Evolutionary conservation across 768 basidiomycete genomes (phyloP).

Genomic region (Pleurotus citrinopileatus): DNA sequence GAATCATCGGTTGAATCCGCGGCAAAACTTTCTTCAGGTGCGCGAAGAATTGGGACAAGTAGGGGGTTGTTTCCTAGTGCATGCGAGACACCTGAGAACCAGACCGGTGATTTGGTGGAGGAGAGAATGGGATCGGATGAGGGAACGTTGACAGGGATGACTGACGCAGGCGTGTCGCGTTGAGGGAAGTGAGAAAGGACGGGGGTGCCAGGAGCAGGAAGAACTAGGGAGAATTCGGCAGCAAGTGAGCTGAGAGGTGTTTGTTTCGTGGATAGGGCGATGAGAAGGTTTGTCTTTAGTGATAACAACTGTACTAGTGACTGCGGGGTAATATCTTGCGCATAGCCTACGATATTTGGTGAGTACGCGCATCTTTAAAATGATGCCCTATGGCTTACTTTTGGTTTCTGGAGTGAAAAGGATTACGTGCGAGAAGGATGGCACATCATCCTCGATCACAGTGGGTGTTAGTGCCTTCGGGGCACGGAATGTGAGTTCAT

Average conservation of each 20-base stretch:
- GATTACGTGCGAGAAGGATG: slow-evolving; percentile 82
- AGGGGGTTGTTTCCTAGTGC: slow-evolving; percentile 72
- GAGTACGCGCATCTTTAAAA: background rate
- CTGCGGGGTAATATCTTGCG: slow-evolving; percentile 79
- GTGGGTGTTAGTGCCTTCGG: slow-evolving; percentile 72
- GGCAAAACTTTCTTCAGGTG: slow-evolving; percentile 73
- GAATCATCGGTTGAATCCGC: slow-evolving; percentile 64
- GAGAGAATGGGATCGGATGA: slow-evolving; percentile 41
- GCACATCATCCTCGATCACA: slow-evolving; percentile 67
- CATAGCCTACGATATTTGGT: slow-evolving; percentile 44
- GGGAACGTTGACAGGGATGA: slow-evolving; percentile 63
- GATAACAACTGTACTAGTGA: slow-evolving; percentile 69
- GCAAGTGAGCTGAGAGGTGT: slow-evolving; percentile 75
- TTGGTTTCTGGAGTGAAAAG: slow-evolving; percentile 85
- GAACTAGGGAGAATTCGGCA: slow-evolving; percentile 87
- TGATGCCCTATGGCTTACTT: slow-evolving; percentile 44
- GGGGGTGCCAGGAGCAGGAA: slow-evolving; percentile 80
- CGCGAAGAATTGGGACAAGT: slow-evolving; percentile 77
- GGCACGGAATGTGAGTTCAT: slow-evolving; percentile 80
- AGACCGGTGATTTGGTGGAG: slow-evolving; percentile 52
- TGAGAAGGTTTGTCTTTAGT: slow-evolving; percentile 76
- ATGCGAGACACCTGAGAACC: slow-evolving; percentile 74
- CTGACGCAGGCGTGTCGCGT: slow-evolving; percentile 57
- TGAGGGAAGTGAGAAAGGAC: slow-evolving; percentile 85
- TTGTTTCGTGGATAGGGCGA: slow-evolving; percentile 76